Evolutionary conservation across 2,329 filamentous ascomycete species (phyloP), one percentile per base, ranked within the genome.

Genomic region (Colletotrichum tamarilloi): DNA sequence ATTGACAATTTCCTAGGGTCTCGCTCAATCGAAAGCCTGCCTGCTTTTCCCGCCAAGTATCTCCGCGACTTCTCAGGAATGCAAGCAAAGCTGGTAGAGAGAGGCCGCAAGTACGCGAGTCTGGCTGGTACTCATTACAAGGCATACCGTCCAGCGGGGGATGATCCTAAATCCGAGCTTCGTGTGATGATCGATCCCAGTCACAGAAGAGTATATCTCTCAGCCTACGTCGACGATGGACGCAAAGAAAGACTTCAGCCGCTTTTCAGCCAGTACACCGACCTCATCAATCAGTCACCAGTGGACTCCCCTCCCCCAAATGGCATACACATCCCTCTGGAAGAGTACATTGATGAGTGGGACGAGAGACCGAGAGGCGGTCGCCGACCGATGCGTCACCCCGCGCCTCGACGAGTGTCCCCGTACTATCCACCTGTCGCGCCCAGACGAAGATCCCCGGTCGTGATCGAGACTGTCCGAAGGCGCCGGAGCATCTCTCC

Each of bases 71-170:
- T 80, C 1, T 82, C 83, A 0, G 78, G 76, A 4, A 77, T 87
- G 1, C 78, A 75, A 24, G 74, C 76, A 0, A 59, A 77, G 4
- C 80, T 88, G 7, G 75, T 81, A 1, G 80, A 81, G 55, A 81
- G 87, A 3, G 87, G 87, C 1, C 80, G 81, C 55, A 77, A 80
- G 9, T 88, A 87, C 53, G 84, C 87, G 75, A 76, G 76, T 9
- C 81, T 87, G 0, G 82, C 83, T 1, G 86, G 85, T 2, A 84
- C 83, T 69, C 82, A 86, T 70, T 88, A 86, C 79, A 87, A 86
- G 77, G 77, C 82, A 22, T 88, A 87, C 26, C 59, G 62, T 32
- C 72, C 76, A 80, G 76, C 7, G 79, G 82, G 24, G 4, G 19
- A 22, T 3, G 9, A 12, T 12, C 1, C 26, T 1, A 5, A 19